These are phyloP conservation scores for Penicillium turbatum DNA, from an alignment of 495 filamentous ascomycete genomes.

Conservation along the genomic window DNA sequence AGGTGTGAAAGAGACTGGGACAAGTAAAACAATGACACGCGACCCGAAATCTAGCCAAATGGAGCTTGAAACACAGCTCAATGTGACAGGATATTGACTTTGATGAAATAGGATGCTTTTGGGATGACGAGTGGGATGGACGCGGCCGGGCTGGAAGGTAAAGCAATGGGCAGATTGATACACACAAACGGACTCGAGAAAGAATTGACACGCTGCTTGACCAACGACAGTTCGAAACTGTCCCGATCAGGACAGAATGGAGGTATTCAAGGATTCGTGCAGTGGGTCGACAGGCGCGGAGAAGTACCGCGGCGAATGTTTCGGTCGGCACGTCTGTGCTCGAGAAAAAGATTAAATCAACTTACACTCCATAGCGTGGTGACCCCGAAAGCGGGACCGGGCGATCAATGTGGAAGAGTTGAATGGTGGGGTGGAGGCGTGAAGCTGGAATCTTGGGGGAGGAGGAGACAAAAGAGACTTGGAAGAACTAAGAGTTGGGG, in stretches of 20 bases:
- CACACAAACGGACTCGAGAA: constrained; percentile 19
- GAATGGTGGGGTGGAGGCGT: constrained; percentile 30
- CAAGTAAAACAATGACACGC: constrained; percentile 32
- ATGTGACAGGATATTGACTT: constrained; percentile 30
- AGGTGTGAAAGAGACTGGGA: constrained; percentile 15
- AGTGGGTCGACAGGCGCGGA: constrained; percentile 48
- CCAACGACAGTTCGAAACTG: constrained; percentile 2
- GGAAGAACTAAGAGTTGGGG: constrained; percentile 27
- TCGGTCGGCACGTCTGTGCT: constrained; percentile 29
- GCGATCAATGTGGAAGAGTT: constrained; percentile 27
- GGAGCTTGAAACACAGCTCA: constrained; percentile 23
- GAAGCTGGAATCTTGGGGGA: constrained; percentile 10
- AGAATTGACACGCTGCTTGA: constrained; percentile 12
- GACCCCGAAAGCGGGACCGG: constrained; percentile 41
- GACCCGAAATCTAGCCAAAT: constrained; percentile 29
- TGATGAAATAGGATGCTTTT: constrained; percentile 41
- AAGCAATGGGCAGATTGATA: constrained; percentile 24
- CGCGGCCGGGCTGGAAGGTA: constrained; percentile 30
- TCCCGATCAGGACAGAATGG: constrained; percentile 9
- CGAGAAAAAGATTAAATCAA: constrained; percentile 29
- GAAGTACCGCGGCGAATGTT: constrained; percentile 41
- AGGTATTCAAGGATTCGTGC: constrained; percentile 25
- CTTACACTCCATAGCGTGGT: constrained; percentile 52
- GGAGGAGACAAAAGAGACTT: constrained; percentile 19
- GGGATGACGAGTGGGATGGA: constrained; percentile 44